Evolutionary conservation across 352 stramenopile genomes (phyloP).

Genomic region (Globisporangium solare): DNA sequence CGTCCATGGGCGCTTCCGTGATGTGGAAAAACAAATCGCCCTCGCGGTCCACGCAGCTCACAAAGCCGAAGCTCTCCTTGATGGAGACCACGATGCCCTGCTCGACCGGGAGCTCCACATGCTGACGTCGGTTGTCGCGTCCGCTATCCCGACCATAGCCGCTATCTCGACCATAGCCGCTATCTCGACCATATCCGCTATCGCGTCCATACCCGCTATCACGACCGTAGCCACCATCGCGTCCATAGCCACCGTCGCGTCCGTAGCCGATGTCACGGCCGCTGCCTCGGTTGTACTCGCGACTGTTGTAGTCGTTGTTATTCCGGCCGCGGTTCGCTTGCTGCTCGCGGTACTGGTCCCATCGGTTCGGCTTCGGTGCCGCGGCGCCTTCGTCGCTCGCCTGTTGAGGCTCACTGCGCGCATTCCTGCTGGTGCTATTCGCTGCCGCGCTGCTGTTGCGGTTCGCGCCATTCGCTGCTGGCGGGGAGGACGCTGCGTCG

Average conservation of each 20-base stretch:
- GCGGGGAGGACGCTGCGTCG: conserved; percentile 6
- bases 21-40: conserved; percentile 83
- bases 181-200: conserved; percentile 1
- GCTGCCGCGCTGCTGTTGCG: conserved; percentile 1
- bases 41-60: conserved; percentile 59
- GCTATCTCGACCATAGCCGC: neutral
- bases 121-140: conserved; percentile 14
- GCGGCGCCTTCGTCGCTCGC: neutral
- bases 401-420: too few relatives aligned
- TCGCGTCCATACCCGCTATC: conserved; percentile 1
- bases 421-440: neutral
- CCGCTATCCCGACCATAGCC: conserved; percentile 4
- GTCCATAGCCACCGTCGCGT: neutral
- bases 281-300: conserved; percentile 5
- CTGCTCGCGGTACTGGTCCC: conserved; percentile 13
- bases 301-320: conserved; percentile 1
- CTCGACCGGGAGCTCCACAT: conserved; percentile 23
- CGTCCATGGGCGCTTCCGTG: conserved; percentile 61
- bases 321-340: conserved; percentile 5
- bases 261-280: conserved; percentile 4
- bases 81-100: conserved; percentile 43
- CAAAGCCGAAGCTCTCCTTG: conserved; percentile 55
- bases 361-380: conserved; percentile 10
- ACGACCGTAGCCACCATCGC: conserved; percentile 3
- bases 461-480: neutral